Percentiles rank a stretch among this genome's conserved stretches.
Evolutionary conservation across 2,329 filamentous ascomycete genomes (phyloP).

Genomic region (Xylariomycetidae sp.): DNA sequence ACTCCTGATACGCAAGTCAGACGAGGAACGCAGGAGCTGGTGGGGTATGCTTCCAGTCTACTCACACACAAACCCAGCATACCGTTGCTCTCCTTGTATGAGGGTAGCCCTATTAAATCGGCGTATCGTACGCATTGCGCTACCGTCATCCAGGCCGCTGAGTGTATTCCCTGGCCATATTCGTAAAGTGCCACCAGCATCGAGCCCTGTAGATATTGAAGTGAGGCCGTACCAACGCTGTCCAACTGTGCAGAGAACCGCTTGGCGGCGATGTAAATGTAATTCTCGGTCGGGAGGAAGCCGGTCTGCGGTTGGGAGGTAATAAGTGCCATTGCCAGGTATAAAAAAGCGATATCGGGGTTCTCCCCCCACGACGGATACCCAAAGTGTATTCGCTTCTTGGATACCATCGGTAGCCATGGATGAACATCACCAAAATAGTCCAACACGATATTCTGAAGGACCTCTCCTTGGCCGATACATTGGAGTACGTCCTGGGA

Average conservation of each 20-base stretch:
- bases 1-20: slow-evolving; percentile 29
- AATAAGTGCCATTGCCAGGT: slow-evolving; percentile 43
- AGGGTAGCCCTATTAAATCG: slow-evolving; percentile 37
- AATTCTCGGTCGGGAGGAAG: slow-evolving; percentile 28
- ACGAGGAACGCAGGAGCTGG: background rate
- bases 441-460: slow-evolving; percentile 31
- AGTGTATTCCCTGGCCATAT: slow-evolving; percentile 42
- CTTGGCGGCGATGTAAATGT: slow-evolving; percentile 37
- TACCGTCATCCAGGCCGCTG: slow-evolving; percentile 42
- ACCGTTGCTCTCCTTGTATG: slow-evolving; percentile 27
- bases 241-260: slow-evolving; percentile 36
- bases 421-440: slow-evolving; percentile 40
- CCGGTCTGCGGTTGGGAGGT: slow-evolving; percentile 29
- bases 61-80: slow-evolving; percentile 32
- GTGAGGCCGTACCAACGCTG: slow-evolving; percentile 32
- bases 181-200: slow-evolving; percentile 42
- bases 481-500: slow-evolving; percentile 32
- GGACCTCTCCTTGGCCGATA: slow-evolving; percentile 30
- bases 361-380: slow-evolving; percentile 37
- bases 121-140: slow-evolving; percentile 39
- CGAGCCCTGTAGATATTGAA: slow-evolving; percentile 39
- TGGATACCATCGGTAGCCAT: slow-evolving; percentile 43
- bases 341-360: slow-evolving; percentile 39
- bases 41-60: background rate
- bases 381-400: slow-evolving; percentile 36